phyloP scores from a whole-genome alignment of 352 stramenopile species.

The Globisporangium megalacanthum region DNA sequence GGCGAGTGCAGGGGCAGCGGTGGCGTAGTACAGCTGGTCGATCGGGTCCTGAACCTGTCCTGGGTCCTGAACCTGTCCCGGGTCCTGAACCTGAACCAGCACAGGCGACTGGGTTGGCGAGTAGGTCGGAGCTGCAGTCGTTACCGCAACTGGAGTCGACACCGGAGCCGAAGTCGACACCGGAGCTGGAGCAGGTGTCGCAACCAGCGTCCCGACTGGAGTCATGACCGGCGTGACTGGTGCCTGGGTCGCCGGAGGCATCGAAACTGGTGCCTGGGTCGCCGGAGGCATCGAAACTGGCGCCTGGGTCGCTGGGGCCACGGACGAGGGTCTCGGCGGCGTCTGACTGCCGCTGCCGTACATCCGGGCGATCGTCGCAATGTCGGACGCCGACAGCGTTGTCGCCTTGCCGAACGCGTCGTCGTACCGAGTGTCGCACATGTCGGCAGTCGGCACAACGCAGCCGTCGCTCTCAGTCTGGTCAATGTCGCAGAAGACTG shows the following conservation, averaged over 20 bases:
- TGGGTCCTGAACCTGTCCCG: not conserved
- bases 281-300: conserved; percentile 4
- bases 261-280: not conserved
- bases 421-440: conserved; percentile 11
- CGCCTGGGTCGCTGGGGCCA: not conserved
- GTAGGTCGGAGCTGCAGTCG: not conserved
- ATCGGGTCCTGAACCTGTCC: conserved; percentile 1
- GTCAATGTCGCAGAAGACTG: conserved; percentile 34
- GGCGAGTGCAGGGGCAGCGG: not conserved
- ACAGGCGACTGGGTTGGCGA: not conserved
- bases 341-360: conserved; percentile 11
- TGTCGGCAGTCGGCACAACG: conserved; percentile 15
- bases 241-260: not conserved
- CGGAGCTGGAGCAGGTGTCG: not conserved
- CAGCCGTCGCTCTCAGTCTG: conserved; percentile 20
- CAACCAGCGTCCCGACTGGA: conserved; percentile 1
- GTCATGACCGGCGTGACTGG: not conserved
- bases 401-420: conserved; percentile 8
- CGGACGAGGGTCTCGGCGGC: not conserved
- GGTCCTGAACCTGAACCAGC: not conserved
- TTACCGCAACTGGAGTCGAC: not conserved
- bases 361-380: conserved; percentile 18
- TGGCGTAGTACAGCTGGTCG: not conserved
- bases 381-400: conserved; percentile 13
- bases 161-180: not conserved